These are phyloP conservation scores for Berberis vulgaris DNA, from an alignment of 164 flowering plant genomes.

Conservation along the genomic window DNA sequence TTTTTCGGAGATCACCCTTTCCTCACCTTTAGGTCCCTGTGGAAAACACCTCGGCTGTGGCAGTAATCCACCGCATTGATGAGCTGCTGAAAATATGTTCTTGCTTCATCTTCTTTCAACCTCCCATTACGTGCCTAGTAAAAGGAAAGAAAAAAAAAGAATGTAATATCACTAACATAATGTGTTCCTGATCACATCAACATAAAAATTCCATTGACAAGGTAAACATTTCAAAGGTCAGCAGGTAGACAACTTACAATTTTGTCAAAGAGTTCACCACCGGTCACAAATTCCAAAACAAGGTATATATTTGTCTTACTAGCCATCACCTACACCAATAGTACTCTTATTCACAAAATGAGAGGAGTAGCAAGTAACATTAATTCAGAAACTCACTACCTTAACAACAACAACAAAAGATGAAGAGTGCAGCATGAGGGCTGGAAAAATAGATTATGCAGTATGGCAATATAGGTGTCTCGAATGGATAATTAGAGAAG, in stretches of 20 bases:
- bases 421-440: too few species aligned
- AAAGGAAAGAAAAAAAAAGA: too few species aligned
- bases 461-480: too few species aligned
- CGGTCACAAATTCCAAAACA: constrained; percentile 81
- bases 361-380: not conserved
- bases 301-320: constrained; percentile 94
- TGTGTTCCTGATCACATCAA: too few species aligned
- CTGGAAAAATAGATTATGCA: too few species aligned
- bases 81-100: constrained; percentile 89
- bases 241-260: constrained; percentile 49
- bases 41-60: constrained; percentile 94
- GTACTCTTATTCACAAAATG: constrained; percentile 1
- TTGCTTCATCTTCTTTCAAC: constrained; percentile 89
- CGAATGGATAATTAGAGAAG: too few species aligned
- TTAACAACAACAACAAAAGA: too few species aligned
- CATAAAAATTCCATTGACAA: too few species aligned
- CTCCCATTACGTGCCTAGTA: constrained; percentile 66
- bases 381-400: too few species aligned
- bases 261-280: constrained; percentile 90
- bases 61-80: constrained; percentile 96
- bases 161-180: too few species aligned
- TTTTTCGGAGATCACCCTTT: not conserved
- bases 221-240: too few species aligned
- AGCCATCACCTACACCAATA: constrained; percentile 70
- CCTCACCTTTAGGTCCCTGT: constrained; percentile 83